A percentile compares a stretch with the other conserved stretches of the same genome.
Conservation (phyloP, 2,329 filamentous ascomycete genomes). For the Ophiosphaerella korrae region DNA sequence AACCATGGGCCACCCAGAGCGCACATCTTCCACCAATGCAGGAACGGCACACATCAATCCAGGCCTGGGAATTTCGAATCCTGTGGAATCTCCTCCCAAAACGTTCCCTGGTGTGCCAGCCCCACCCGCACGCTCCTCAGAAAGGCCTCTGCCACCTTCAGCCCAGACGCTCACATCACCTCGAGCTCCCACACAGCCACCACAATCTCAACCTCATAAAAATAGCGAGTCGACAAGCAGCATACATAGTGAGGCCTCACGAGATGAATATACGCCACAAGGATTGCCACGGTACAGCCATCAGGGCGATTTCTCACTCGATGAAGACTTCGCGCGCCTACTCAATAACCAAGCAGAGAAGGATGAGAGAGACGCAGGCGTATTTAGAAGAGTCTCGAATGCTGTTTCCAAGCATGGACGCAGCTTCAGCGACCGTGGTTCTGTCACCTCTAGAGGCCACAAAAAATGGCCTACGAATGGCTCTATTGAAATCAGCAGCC, state of each 20-base stretch:
- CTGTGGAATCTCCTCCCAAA: slow-evolving; percentile 50
- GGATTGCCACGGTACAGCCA: slow-evolving; percentile 62
- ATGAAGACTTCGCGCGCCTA: slow-evolving; percentile 93
- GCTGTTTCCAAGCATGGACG: slow-evolving; percentile 85
- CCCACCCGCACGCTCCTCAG: slow-evolving; percentile 54
- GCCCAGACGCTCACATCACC: slow-evolving; percentile 53
- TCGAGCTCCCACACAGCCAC: slow-evolving; percentile 51
- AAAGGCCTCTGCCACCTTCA: slow-evolving; percentile 49
- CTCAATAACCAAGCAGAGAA: slow-evolving; percentile 72
- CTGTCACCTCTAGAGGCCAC: slow-evolving; percentile 40
- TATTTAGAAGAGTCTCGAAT: slow-evolving; percentile 88
- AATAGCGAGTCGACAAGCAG: slow-evolving; percentile 53
- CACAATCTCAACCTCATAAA: slow-evolving; percentile 46
- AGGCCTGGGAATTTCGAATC: slow-evolving; percentile 49
- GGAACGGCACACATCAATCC: slow-evolving; percentile 45
- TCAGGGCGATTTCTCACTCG: slow-evolving; percentile 88
- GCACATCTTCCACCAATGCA: slow-evolving; percentile 45
- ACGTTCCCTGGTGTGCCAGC: slow-evolving; percentile 50
- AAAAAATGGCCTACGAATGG: slow-evolving; percentile 51
- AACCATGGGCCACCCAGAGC: slow-evolving; percentile 45
- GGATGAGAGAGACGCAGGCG: slow-evolving; percentile 49
- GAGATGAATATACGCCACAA: slow-evolving; percentile 28
- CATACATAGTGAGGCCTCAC: slow-evolving; percentile 47
- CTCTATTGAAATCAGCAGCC: slow-evolving; percentile 68
- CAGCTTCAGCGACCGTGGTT: slow-evolving; percentile 72